phyloP scores from a whole-genome alignment of 73 alveolate species.

The Uronychia binucleata region DNA sequence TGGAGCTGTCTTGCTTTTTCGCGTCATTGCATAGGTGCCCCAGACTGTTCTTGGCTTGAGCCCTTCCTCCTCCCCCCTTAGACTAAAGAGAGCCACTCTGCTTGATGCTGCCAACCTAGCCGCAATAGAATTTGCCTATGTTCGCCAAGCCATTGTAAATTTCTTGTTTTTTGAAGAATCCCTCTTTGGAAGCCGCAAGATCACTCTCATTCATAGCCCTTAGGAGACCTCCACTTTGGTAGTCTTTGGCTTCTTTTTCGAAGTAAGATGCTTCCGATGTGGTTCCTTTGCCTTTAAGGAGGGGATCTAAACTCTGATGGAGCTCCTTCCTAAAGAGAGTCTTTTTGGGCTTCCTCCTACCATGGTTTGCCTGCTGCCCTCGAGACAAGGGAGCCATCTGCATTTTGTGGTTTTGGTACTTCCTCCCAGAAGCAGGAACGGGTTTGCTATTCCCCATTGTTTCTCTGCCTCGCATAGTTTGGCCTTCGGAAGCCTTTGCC shows the following conservation, averaged over 20 bases:
- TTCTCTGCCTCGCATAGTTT: neutral
- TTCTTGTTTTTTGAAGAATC: neutral
- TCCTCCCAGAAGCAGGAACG: too few species aligned
- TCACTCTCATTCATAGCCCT: neutral
- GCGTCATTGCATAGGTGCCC: neutral
- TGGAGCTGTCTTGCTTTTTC: neutral
- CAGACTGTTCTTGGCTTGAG: neutral
- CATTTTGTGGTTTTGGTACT: neutral
- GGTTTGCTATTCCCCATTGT: too few species aligned
- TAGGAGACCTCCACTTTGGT: neutral
- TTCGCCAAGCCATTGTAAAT: neutral
- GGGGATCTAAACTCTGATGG: neutral
- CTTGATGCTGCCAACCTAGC: neutral
- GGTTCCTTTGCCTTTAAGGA: neutral
- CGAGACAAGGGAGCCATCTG: neutral
- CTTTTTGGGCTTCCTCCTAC: neutral
- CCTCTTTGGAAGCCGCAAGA: neutral
- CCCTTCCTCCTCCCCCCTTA: neutral
- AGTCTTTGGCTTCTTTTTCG: neutral
- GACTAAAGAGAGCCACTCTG: too few species aligned
- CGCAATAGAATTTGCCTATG: neutral
- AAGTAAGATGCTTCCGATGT: neutral
- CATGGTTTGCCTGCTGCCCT: neutral
- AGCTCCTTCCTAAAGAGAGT: neutral
- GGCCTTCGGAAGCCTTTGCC: neutral